phyloP scores from a whole-genome alignment of 2,329 filamentous ascomycete species.

The Aureobasidium lini region DNA sequence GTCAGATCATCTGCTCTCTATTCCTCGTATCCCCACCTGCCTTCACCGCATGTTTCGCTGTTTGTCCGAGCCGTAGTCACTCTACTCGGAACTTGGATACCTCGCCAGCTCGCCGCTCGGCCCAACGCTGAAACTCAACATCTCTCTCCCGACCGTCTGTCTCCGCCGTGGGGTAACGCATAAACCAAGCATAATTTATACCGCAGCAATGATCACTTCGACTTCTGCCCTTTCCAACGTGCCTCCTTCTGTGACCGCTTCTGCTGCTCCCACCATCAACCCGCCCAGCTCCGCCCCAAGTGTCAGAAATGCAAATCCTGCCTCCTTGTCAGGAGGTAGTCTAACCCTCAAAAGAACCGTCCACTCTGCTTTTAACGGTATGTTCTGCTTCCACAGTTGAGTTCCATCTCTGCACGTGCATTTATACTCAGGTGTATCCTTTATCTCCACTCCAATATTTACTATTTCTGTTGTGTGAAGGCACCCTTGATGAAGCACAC shows the following conservation, averaged over 20 bases:
- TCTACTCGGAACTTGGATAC: background rate
- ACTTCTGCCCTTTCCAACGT: slow-evolving; percentile 9
- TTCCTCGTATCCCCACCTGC: background rate
- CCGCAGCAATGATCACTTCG: slow-evolving; percentile 2
- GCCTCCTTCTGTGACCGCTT: slow-evolving; percentile 12
- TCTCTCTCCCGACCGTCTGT: background rate
- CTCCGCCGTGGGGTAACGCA: slow-evolving; percentile 1
- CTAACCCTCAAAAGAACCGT: slow-evolving; percentile 23
- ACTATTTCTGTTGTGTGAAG: too few relatives aligned
- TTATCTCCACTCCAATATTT: too few relatives aligned
- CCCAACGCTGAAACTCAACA: background rate
- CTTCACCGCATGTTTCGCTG: background rate
- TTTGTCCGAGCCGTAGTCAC: background rate
- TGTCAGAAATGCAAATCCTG: slow-evolving; percentile 13
- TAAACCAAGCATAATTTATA: slow-evolving; percentile 9
- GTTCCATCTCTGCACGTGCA: background rate
- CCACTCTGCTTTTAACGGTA: slow-evolving; percentile 34
- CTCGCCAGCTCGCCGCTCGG: background rate
- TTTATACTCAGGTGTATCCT: background rate
- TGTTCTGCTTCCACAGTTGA: slow-evolving; percentile 12
- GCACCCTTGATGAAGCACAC: too few relatives aligned
- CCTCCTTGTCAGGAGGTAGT: slow-evolving; percentile 7
- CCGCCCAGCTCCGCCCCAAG: slow-evolving; percentile 10
- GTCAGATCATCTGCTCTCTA: background rate
- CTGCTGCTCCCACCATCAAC: slow-evolving; percentile 13